Conservation (phyloP, 345 rosid species). For the Hibiscus mutabilis region DNA sequence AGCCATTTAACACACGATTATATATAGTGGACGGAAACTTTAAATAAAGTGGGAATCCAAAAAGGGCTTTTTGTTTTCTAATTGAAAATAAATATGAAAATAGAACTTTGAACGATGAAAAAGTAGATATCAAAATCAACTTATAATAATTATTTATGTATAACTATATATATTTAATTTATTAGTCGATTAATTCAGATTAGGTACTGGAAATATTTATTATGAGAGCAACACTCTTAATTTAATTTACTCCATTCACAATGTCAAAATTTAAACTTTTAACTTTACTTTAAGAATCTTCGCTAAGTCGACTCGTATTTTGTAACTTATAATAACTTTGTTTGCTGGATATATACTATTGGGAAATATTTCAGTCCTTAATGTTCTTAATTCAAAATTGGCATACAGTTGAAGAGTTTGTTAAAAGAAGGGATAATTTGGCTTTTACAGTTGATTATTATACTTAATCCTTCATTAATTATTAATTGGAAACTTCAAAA, state of each 20-base stretch:
- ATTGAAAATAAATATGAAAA: not conserved
- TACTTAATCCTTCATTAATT: not conserved
- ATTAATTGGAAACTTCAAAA: no score
- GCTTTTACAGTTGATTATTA: not conserved
- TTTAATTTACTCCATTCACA: no score
- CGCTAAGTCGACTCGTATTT: no score
- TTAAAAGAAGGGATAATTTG: not conserved
- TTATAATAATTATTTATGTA: not conserved
- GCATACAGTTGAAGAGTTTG: not conserved
- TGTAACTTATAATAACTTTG: not conserved
- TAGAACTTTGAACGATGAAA: not conserved
- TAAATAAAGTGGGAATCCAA: not conserved
- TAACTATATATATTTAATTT: no score
- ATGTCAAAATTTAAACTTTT: no score
- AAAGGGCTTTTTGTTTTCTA: not conserved
- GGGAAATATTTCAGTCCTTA: not conserved
- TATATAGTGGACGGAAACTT: not conserved
- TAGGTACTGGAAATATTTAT: no score
- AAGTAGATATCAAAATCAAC: not conserved
- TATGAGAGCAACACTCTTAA: no score
- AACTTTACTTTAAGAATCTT: no score
- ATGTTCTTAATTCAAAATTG: not conserved
- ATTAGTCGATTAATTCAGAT: no score
- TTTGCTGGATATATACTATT: not conserved
- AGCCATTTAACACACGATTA: not conserved